Conservation (phyloP, 2,329 filamentous ascomycete genomes). For the Blastomyces parvus region DNA sequence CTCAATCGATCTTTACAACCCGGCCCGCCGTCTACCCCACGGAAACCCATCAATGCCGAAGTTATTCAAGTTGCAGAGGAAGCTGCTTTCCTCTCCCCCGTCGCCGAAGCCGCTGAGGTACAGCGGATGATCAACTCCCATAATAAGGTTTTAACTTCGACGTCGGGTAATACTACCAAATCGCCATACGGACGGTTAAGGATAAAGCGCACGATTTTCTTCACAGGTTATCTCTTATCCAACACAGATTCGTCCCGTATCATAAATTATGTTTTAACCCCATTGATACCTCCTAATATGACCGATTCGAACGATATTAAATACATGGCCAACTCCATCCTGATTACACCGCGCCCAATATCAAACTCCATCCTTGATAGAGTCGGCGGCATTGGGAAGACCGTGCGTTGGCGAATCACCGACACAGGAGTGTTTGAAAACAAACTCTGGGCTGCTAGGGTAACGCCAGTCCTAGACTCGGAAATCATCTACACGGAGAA, state of each 20-base stretch:
- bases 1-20: constrained; percentile 57
- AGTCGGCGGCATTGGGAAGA: constrained; percentile 77
- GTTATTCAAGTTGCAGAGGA: constrained; percentile 79
- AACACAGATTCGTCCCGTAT: constrained; percentile 62
- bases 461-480: constrained; percentile 60
- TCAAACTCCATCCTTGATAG: constrained; percentile 64
- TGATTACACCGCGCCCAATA: constrained; percentile 74
- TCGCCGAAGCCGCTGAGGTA: constrained; percentile 70
- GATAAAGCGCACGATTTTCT: constrained; percentile 82
- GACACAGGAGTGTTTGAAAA: constrained; percentile 67
- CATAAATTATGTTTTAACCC: constrained; percentile 49
- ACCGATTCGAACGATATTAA: constrained; percentile 61
- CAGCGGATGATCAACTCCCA: constrained; percentile 85
- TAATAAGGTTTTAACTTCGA: constrained; percentile 45
- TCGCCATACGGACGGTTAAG: constrained; percentile 45
- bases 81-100: constrained; percentile 62
- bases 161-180: constrained; percentile 29
- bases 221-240: constrained; percentile 81
- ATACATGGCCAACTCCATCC: constrained; percentile 76
- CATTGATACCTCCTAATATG: constrained; percentile 51
- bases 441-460: constrained; percentile 75
- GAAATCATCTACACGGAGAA: constrained; percentile 71
- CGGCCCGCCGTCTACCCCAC: constrained; percentile 36
- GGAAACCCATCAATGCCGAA: constrained; percentile 62
- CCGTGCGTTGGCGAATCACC: constrained; percentile 73